Evolutionary conservation across 352 stramenopile genomes (phyloP), one percentile per base, ranked within the genome.

Genomic region (Globisporangium yorkense): DNA sequence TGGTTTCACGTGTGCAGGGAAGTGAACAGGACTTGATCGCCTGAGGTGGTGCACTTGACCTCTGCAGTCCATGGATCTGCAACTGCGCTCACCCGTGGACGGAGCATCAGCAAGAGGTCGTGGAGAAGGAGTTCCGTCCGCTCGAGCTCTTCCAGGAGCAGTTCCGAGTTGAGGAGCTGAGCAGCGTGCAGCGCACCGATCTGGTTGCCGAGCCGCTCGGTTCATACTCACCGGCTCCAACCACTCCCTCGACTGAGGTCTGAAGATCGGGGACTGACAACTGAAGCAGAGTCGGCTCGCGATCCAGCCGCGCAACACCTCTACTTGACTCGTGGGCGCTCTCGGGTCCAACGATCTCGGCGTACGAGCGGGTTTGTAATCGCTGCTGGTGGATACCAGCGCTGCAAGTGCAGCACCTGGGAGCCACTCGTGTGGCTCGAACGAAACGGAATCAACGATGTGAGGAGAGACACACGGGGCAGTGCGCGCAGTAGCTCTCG

Each of bases 81-180:
- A 95, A 93, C 43, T 92, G 83, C 69, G 58, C 87, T 63, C 83
- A 92, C 54, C 63, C 83, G 44, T 93, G 77, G 81, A 55, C 48
- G 37, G 61, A 74, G 20, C 81, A 89, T 50, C 49, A 56, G 2
- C 77, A 90, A 55, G 65, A 75, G 37, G 67, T 67, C 10, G 61
- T 92, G n/a, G 62, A 75, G 51, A 87, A 84, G 64, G 49, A 64
- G n/a, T 73, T 82, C 54, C 57, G 72, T 50, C 62, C 66, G 50
- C 67, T 89, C 31, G 66, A 76, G 31, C 57, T 81, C 4, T 54
- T 87, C 31, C 63, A 77, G 31, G 58, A 61, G 20, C 77, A 83
- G 61, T 75, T 63, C 44, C 29, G 61, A 7, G 48, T 72, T 2
- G 54, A 64, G n/a, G 78, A 94, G 47, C 70, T 92, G 49, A 75